Conservation (phyloP, 2,329 filamentous ascomycete species). For the Trichoderma oligosporum region DNA sequence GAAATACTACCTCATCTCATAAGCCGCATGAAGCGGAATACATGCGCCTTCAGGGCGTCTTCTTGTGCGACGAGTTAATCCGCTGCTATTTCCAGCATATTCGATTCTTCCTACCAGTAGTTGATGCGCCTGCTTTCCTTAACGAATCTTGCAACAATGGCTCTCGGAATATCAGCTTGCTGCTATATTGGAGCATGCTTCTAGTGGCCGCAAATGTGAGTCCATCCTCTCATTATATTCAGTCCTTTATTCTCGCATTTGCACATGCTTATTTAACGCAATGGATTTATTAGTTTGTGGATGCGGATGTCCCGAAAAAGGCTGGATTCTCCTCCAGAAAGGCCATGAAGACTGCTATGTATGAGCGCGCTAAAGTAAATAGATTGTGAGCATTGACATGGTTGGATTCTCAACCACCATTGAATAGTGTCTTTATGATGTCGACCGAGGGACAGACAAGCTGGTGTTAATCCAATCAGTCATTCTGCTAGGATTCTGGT, state of each 20-base stretch:
- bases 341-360: constrained; percentile 10
- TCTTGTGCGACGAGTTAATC: constrained; percentile 3
- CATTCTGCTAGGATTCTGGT: constrained; percentile 3
- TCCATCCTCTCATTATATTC: not conserved
- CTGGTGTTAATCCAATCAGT: constrained; percentile 8
- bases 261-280: not conserved
- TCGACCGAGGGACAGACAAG: constrained; percentile 8
- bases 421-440: constrained; percentile 1
- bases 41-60: constrained; percentile 9
- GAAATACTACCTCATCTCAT: not conserved
- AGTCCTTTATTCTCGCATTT: no score
- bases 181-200: constrained; percentile 5
- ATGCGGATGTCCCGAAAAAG: constrained; percentile 1
- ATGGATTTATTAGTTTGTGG: not conserved
- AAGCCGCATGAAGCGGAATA: constrained; percentile 4
- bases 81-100: constrained; percentile 6
- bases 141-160: constrained; percentile 4
- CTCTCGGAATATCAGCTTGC: not conserved
- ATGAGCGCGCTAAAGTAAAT: constrained; percentile 2
- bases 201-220: constrained; percentile 5
- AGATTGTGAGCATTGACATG: no score
- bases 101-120: not conserved
- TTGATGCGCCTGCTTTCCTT: constrained; percentile 2
- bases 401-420: not conserved
- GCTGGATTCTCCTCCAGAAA: constrained; percentile 1